A percentile compares a stretch with the other conserved stretches of the same genome.
Evolutionary conservation across 192 early-diverging fungal genomes (phyloP).

Genomic region (Haplosporangium gracile): DNA sequence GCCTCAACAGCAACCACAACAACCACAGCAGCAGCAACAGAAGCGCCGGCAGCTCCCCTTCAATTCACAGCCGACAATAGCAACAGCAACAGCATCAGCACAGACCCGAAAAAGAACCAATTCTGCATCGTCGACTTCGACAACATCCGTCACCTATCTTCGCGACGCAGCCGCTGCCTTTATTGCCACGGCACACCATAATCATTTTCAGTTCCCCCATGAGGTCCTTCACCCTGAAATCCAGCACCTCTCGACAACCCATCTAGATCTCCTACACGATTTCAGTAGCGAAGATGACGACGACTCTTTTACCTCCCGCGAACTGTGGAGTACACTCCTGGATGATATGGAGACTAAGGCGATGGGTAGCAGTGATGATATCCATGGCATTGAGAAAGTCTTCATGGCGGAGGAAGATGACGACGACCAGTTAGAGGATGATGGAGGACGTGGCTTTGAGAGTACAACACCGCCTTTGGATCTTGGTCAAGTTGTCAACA

Average conservation of each 20-base stretch:
- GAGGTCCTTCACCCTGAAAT: conserved; percentile 5
- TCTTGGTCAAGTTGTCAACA: not conserved
- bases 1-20: not conserved
- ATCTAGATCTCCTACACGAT: not conserved
- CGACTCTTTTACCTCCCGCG: not conserved
- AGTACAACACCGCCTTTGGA: not conserved
- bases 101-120: conserved; percentile 2
- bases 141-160: conserved; percentile 26
- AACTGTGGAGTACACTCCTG: not conserved
- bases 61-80: not conserved
- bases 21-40: not conserved
- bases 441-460: not conserved
- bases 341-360: not conserved
- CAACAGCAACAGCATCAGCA: not conserved
- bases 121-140: conserved; percentile 18
- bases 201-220: conserved; percentile 17
- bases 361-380: not conserved
- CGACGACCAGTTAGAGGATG: not conserved
- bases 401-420: not conserved
- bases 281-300: not conserved
- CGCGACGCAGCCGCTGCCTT: conserved; percentile 18
- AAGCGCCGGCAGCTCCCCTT: not conserved
- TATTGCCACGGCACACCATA: conserved; percentile 29
- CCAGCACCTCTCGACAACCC: not conserved
- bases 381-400: not conserved